Evolutionary conservation across 345 rosid species (phyloP), one percentile per base, ranked within the genome.

Genomic region (Populus ilicifolia): DNA sequence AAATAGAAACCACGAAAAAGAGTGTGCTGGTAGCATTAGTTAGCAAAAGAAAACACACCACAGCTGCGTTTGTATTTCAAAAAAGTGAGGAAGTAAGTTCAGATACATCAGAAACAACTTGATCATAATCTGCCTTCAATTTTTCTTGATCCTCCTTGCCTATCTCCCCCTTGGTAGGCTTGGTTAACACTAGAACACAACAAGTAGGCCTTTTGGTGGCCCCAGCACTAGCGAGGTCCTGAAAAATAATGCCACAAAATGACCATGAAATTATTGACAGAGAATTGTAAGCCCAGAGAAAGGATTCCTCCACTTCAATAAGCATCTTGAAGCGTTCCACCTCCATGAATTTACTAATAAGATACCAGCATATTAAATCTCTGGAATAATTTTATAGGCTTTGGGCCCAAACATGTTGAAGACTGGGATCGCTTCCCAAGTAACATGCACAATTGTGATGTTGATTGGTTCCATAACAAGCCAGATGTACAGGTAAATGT

Each of bases 151-250:
- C 79, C 36, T 54, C 79, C 64, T 67, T 39, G 13, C 36, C 48
- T 35, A 54, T 10, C 8, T 54, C 67, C 16, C 73, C 73, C 66
- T 76, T 68, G 59, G 54, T n/a, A 61, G 70, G 75, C 70, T 78
- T 71, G 66, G 80, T 44, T 35, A 70, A 50, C 62, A 71, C 80
- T 44, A 71, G 76, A 64, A 78, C 72, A 72, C 72, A 52, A 38
- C 81, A 78, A 33, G 54, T 52, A 36, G 81, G 72, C 72, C 72
- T 72, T 63, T 65, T 27, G 66, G 81, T 78, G 35, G 75, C 65
- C 66, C 67, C 80, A 71, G 76, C 76, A 50, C 16, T 72, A 8
- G 76, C 72, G 38, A 78, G 81, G 21, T 78, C 68, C 81, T 38
- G 66, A 25, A 48, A 23, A 68, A 21, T 5, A 21, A 68, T 2